Evolutionary conservation across 345 rosid species (phyloP), one percentile per base, ranked within the genome.

Genomic region (Eucalyptus melliodora): DNA sequence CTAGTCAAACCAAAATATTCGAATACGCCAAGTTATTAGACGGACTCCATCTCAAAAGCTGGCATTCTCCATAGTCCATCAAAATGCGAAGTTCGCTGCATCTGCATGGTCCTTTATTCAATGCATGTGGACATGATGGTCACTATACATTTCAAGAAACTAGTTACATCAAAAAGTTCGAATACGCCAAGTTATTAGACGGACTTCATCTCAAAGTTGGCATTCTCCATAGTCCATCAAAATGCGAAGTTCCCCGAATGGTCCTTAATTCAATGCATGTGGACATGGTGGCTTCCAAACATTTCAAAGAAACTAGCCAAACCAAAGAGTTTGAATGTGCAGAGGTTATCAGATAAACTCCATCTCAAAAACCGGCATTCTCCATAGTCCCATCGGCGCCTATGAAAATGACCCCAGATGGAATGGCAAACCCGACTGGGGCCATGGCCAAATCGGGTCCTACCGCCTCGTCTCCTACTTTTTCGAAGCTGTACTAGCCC

Each of bases 111-210:
- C 40, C 3, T 67, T n/a, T n/a, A 4, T 15, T 16, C 2, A 17
- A n/a, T n/a, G 37, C 72, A 30, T 14, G 11, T 7, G 37, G 19
- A 7, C 17, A n/a, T 53, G 24, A 2, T 19, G 24, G 59, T 53
- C 24, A 0, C 26, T 4, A 0, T 53, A 53, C 59, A 8, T 0
- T 31, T 17, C 4, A 31, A 67, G 13, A 19, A 67, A n/a, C 9
- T 67, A 67, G 42, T 16, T 4, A 31, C 3, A 67, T 4, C 23
- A 16, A 67, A 67, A 8, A 16, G 40, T 31, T 67, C 4, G 6
- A 31, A 31, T 8, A 8, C 1, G 6, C 40, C 40, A 67, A n/a
- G 11, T 31, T 16, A n/a, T 8, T 16, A 31, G 19, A 69, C 0
- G 0, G 40, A 65, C 80, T 31, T 6, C 44, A 17, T 69, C 44